phyloP scores from a whole-genome alignment of 164 flowering plant species.

The Nelumbo lutea region DNA sequence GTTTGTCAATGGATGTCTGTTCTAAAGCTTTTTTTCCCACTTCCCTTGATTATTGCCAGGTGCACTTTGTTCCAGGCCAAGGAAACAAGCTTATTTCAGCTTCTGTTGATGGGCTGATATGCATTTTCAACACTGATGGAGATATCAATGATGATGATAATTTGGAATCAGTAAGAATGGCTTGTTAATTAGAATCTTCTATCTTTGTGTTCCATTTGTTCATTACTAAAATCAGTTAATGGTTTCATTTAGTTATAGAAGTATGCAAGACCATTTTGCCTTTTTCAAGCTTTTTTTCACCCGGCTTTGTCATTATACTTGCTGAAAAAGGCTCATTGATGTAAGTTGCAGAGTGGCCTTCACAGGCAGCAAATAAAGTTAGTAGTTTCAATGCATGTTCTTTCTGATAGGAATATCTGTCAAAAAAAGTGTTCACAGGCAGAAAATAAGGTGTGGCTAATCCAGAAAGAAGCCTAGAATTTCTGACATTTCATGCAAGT shows the following conservation, averaged over 20 bases:
- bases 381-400: neutral
- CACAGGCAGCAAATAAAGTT: neutral
- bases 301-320: too few relatives aligned
- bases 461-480: neutral
- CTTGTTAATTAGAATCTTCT: neutral
- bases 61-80: slow-evolving; percentile 67
- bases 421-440: too few relatives aligned
- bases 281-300: too few relatives aligned
- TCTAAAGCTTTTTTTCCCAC: slow-evolving; percentile 6
- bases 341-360: neutral
- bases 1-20: neutral
- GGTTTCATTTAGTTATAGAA: too few relatives aligned
- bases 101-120: slow-evolving; percentile 92
- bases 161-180: slow-evolving; percentile 70
- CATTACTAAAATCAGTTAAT: too few relatives aligned
- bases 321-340: neutral
- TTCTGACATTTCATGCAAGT: neutral
- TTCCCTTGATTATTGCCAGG: slow-evolving; percentile 39
- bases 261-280: neutral
- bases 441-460: neutral
- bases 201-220: neutral
- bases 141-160: slow-evolving; percentile 83
- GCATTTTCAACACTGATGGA: slow-evolving; percentile 68
- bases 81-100: slow-evolving; percentile 78
- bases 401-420: neutral